Conservation (phyloP, 139 green algal genomes). For the Coelastrella sp. region DNA sequence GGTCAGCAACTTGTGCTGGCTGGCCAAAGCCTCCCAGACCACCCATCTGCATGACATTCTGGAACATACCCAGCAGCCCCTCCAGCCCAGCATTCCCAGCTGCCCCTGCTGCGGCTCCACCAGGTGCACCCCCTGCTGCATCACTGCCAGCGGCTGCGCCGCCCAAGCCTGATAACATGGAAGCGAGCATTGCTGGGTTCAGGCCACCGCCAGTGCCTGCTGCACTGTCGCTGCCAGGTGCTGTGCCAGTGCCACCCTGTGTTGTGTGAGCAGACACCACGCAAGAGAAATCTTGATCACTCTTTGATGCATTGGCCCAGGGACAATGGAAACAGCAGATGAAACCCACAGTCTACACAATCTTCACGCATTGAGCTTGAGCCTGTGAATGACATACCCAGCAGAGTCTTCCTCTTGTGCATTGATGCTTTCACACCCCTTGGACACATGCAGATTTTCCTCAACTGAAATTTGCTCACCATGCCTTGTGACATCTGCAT, state of each 20-base stretch:
- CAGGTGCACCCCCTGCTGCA: conserved; percentile 50
- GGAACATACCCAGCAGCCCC: conserved; percentile 51
- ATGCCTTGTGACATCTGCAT: conserved; percentile 60
- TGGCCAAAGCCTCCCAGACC: conserved; percentile 50
- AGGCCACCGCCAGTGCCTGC: conserved; percentile 22
- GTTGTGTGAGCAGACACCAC: no score
- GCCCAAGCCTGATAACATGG: conserved; percentile 39
- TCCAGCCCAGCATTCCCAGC: conserved; percentile 41
- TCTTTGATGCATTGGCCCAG: no score
- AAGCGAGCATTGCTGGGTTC: conserved; percentile 43
- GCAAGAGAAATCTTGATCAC: no score
- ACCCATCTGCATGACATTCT: conserved; percentile 53
- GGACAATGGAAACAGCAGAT: no score
- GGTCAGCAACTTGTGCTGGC: conserved; percentile 70
- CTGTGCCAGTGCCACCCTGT: conserved; percentile 26
- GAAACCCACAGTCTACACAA: no score
- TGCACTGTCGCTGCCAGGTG: conserved; percentile 4
- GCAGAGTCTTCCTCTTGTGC: no score
- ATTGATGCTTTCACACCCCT: no score
- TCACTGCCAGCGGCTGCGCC: conserved; percentile 34
- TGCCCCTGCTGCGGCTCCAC: not conserved
- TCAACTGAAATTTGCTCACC: no score
- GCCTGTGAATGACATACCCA: no score
- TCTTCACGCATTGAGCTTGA: no score
- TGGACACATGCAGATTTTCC: no score